Base-by-base conservation (phyloP, 495 filamentous ascomycete genomes). In the Aspergillus hancockii region DNA sequence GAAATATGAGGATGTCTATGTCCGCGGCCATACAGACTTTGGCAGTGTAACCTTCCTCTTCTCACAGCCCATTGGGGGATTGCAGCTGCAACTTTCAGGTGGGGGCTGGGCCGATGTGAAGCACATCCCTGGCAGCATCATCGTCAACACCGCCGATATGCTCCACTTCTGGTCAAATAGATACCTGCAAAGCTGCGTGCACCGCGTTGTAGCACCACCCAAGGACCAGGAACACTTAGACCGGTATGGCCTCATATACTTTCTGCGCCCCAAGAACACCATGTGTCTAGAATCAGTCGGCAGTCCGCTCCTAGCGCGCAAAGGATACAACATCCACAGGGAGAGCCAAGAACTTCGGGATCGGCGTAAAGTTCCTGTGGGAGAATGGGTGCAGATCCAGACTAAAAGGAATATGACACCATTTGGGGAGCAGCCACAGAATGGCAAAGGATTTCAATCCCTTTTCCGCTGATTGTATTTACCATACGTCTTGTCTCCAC, bases 1-100 rank as follows among this genome's bases (percentile, higher is more conserved):
- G 3, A 70, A 71, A 12, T 71, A 63, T 18, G 70, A 77, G 32
- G 74, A 70, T 46, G 71, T 75, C 23, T 78, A 73, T 50, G 69
- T 67, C 8, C 71, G 73, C 18, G 82, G 79, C 0, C 82, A 84
- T 60, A 84, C 80, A 8, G 83, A 85, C 65, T 83, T 81, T 55
- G 79, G 78, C 25, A 78, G 71, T 32, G 49, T 84, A 23, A 84
- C 81, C 0, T 63, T 85, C 14, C 67, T 84, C 0, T 84, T 83
- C 71, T 72, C 77, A 30, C 83, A 85, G 55, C 76, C 78, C 25
- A 64, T 84, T 38, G 82, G 80, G 12, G 83, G 75, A 0, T 60
- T 85, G 54, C 81, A 85, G 67, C 72, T 82, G 49, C 67, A 66
- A 16, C 76, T 75, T 18, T 63, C 71, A 12, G 76, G 72, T 25